These are phyloP conservation scores for Aspergillus indologenus DNA, from an alignment of 495 filamentous ascomycete genomes.

Conservation along the genomic window DNA sequence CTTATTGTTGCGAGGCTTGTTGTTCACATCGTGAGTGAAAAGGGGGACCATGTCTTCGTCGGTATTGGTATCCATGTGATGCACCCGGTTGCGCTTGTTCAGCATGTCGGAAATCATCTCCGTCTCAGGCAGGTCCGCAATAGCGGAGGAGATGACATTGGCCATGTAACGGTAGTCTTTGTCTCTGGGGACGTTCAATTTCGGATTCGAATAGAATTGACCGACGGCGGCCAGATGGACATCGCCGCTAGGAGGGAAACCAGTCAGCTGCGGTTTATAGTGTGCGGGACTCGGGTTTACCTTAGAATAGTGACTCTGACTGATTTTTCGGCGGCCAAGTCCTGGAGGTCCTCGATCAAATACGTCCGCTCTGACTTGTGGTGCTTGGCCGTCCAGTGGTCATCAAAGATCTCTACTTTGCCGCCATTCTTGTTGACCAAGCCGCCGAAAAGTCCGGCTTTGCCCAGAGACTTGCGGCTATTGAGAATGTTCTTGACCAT, in stretches of 20 bases:
- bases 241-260: constrained; percentile 59
- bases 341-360: constrained; percentile 85
- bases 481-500: constrained; percentile 72
- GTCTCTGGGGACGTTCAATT: constrained; percentile 72
- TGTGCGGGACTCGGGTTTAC: constrained; percentile 31
- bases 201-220: constrained; percentile 89
- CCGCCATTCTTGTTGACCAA: constrained; percentile 88
- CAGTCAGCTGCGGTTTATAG: constrained; percentile 1
- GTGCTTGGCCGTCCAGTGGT: constrained; percentile 95
- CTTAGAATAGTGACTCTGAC: constrained; percentile 86
- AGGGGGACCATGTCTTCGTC: constrained; percentile 96
- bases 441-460: constrained; percentile 73
- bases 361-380: constrained; percentile 85
- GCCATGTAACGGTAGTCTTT: constrained; percentile 93
- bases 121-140: constrained; percentile 88
- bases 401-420: constrained; percentile 90
- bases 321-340: constrained; percentile 84
- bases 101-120: constrained; percentile 87
- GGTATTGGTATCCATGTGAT: constrained; percentile 70
- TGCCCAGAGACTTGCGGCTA: constrained; percentile 82
- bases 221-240: constrained; percentile 91
- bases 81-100: constrained; percentile 89
- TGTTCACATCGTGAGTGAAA: constrained; percentile 84
- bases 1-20: constrained; percentile 85
- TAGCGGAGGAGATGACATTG: constrained; percentile 82